These are phyloP conservation scores for Populus alba DNA, from an alignment of 345 rosid species.

Conservation along the genomic window DNA sequence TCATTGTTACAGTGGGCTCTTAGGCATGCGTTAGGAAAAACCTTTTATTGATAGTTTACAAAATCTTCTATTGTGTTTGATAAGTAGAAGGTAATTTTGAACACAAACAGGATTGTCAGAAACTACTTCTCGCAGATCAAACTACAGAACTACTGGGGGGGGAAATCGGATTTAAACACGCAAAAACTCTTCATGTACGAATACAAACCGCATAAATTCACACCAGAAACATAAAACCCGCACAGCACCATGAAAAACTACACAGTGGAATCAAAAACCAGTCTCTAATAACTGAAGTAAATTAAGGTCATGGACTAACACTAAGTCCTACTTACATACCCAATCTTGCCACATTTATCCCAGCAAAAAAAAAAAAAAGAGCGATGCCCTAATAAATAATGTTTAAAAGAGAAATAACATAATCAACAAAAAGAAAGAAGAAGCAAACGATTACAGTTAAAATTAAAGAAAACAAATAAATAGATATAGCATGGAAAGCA, in stretches of 20 bases:
- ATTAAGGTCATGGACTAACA: background rate
- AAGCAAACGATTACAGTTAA: background rate
- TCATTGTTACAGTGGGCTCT: background rate
- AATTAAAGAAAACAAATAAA: background rate
- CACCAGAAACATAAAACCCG: background rate
- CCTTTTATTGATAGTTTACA: background rate
- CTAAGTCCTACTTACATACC: background rate
- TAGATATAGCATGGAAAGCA: background rate
- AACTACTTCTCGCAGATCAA: background rate
- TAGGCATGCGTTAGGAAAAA: background rate
- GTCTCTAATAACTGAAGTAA: background rate
- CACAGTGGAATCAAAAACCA: background rate
- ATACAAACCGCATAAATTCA: background rate
- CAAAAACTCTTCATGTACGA: background rate
- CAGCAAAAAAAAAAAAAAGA: background rate
- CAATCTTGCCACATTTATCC: background rate
- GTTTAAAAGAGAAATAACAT: background rate
- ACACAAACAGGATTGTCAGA: background rate
- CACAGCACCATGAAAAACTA: background rate
- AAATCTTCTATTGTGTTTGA: background rate
- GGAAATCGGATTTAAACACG: background rate
- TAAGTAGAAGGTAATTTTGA: background rate
- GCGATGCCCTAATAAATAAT: background rate
- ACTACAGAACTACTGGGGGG: background rate
- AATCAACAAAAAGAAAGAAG: background rate